Base-by-base conservation (phyloP, 768 basidiomycete species). In the Amanita polypyramis region DNA sequence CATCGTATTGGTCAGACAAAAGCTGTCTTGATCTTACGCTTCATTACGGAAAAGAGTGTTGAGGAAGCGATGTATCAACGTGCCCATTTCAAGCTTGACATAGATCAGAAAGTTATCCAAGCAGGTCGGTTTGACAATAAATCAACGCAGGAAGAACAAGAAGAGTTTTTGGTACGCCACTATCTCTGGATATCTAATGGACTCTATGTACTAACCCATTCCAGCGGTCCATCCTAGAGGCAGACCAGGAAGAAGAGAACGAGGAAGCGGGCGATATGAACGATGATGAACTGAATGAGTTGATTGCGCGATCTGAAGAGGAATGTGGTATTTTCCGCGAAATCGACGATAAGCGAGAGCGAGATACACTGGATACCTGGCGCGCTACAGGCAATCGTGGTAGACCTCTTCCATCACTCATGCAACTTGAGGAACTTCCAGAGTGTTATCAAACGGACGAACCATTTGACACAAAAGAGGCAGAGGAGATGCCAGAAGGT, bases 1-100 rank as follows among this genome's bases (percentile, higher is more conserved):
- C 95, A 99, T 75, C 94, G 96, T 77, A 99, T 99, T 58, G 96
- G 96, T 51, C 96, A 99, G 62, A 99, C 96, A 51, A 95, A 94
- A 65, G 88, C 93, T 38, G 96, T 99, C 15, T 82, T 94, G 27
- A 98, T 99, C 54, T 73, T 98, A 54, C 82, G 95, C 52, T 89
- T 99, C 64, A 94, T 99, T 62, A 96, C 95, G 3, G 91, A 96
- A 65, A 92, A 93, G 71, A 95, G 93, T 53, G 92, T 99, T 19
- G 96, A 98, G 67, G 96, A 98, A 66, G 91, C 93, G 3, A 96
- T 98, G 79, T 87, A 97, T 52, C 87, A 90, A 38, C 80, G 93
- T 54, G 96, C 96, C 4, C 80, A 89, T 50, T 89, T 81, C 68
- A 99, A 99, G 72, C 84, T 97, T 23, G 95, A 95, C 58, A 94